Percentiles rank a stretch among this genome's conserved stretches.
Conservation (phyloP, 805 yeast species). For the Saccharomycopsis sp. region DNA sequence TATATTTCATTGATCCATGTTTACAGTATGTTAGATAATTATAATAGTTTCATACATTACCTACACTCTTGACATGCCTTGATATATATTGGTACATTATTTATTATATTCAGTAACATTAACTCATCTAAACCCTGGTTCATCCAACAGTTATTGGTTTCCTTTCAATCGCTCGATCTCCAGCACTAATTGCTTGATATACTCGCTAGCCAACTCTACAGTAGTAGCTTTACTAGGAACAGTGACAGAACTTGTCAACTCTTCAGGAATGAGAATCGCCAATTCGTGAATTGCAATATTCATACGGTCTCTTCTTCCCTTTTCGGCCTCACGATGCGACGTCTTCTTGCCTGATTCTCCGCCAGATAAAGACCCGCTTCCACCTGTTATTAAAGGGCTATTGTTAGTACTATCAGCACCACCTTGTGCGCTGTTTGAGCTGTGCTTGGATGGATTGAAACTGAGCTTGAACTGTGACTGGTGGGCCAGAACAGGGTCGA, state of each 20-base stretch:
- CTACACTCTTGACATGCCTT: too few relatives aligned
- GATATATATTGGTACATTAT: too few relatives aligned
- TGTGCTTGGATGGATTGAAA: constrained; percentile 26
- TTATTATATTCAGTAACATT: too few relatives aligned
- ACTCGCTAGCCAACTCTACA: constrained; percentile 78
- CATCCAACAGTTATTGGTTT: neutral
- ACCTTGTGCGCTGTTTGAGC: constrained; percentile 29
- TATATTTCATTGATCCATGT: too few relatives aligned
- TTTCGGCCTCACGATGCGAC: constrained; percentile 87
- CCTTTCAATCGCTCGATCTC: constrained; percentile 26
- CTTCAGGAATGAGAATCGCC: constrained; percentile 58
- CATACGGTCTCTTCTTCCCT: constrained; percentile 90
- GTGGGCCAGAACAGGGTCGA: constrained; percentile 18
- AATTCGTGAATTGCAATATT: constrained; percentile 79
- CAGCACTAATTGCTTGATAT: constrained; percentile 45
- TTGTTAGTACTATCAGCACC: constrained; percentile 14
- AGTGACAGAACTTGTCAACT: constrained; percentile 45
- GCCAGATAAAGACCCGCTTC: constrained; percentile 1
- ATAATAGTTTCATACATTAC: too few relatives aligned
- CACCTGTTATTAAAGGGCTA: constrained; percentile 5
- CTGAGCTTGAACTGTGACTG: constrained; percentile 21
- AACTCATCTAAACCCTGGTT: too few relatives aligned
- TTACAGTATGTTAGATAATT: too few relatives aligned
- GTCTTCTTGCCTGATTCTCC: constrained; percentile 27
- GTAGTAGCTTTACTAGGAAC: constrained; percentile 92